Percentiles rank a stretch among this genome's conserved stretches.
Conservation (phyloP, 2,329 filamentous ascomycete genomes). For the Chaetomiaceae sp. region DNA sequence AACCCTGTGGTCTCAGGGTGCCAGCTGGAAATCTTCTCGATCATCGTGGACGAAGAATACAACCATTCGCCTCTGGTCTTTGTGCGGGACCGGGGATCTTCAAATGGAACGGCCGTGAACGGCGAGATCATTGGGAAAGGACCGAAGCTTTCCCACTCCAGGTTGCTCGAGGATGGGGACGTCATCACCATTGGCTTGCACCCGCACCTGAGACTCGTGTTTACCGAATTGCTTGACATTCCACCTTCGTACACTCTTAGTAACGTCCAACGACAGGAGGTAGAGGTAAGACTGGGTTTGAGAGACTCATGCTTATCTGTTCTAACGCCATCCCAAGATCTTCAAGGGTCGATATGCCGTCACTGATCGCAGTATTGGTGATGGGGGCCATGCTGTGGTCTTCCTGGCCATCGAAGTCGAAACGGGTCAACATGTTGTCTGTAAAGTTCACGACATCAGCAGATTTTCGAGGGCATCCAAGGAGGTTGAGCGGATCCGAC, state of each 20-base stretch:
- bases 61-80: conserved; percentile 41
- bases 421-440: conserved; percentile 58
- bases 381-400: conserved; percentile 49
- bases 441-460: conserved; percentile 55
- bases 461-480: conserved; percentile 22
- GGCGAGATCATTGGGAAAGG: conserved; percentile 39
- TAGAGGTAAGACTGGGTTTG: conserved; percentile 28
- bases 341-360: conserved; percentile 47
- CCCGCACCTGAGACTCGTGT: conserved; percentile 31
- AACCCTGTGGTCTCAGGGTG: conserved; percentile 43
- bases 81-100: conserved; percentile 51
- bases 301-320: background rate
- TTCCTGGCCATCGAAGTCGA: conserved; percentile 48
- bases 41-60: conserved; percentile 42
- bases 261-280: conserved; percentile 32
- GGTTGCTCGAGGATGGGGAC: conserved; percentile 49
- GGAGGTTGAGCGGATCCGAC: conserved; percentile 36
- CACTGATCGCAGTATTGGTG: conserved; percentile 46
- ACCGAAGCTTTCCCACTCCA: conserved; percentile 36
- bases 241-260: conserved; percentile 21
- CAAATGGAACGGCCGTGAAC: conserved; percentile 51
- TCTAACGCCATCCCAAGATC: conserved; percentile 29
- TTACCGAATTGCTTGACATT: conserved; percentile 28
- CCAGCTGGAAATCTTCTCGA: conserved; percentile 52
- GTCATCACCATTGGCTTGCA: conserved; percentile 37